These are phyloP conservation scores for Gilbertella persicaria DNA, from an alignment of 371 early-diverging fungal genomes.

Conservation along the genomic window DNA sequence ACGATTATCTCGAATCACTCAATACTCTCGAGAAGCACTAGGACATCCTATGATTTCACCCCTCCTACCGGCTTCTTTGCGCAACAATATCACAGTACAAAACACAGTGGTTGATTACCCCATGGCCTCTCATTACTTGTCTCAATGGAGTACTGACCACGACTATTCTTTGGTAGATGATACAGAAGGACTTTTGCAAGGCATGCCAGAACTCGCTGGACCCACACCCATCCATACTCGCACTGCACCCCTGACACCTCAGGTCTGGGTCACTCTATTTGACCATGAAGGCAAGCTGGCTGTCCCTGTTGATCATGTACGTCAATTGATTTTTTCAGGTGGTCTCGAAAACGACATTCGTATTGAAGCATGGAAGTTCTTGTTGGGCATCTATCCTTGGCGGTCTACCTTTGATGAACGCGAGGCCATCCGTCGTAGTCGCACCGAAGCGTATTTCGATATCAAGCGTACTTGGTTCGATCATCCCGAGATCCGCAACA, in stretches of 20 bases:
- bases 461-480: slow-evolving; percentile 84
- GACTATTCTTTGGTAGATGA: slow-evolving; percentile 22
- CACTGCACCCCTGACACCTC: slow-evolving; percentile 65
- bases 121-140: slow-evolving; percentile 76
- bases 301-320: slow-evolving; percentile 53
- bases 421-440: slow-evolving; percentile 56
- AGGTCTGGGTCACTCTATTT: slow-evolving; percentile 77
- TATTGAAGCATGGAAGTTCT: slow-evolving; percentile 88
- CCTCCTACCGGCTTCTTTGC: slow-evolving; percentile 16
- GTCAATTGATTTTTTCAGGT: slow-evolving; percentile 72
- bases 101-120: slow-evolving; percentile 73
- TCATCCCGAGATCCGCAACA: slow-evolving; percentile 55
- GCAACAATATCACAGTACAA: slow-evolving; percentile 49
- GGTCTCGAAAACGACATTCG: slow-evolving; percentile 84
- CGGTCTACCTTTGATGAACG: slow-evolving; percentile 77
- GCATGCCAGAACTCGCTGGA: slow-evolving; percentile 34
- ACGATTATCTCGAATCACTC: slow-evolving; percentile 74
- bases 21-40: slow-evolving; percentile 70
- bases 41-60: slow-evolving; percentile 53
- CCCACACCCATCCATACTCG: slow-evolving; percentile 36
- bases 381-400: slow-evolving; percentile 87
- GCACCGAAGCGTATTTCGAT: slow-evolving; percentile 72
- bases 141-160: slow-evolving; percentile 62
- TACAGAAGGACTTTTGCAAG: slow-evolving; percentile 22
- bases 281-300: slow-evolving; percentile 63